A percentile compares a stretch with the other conserved stretches of the same genome.
Evolutionary conservation across 73 alveolate species (phyloP).

Genomic region (Halteria grandinella): DNA sequence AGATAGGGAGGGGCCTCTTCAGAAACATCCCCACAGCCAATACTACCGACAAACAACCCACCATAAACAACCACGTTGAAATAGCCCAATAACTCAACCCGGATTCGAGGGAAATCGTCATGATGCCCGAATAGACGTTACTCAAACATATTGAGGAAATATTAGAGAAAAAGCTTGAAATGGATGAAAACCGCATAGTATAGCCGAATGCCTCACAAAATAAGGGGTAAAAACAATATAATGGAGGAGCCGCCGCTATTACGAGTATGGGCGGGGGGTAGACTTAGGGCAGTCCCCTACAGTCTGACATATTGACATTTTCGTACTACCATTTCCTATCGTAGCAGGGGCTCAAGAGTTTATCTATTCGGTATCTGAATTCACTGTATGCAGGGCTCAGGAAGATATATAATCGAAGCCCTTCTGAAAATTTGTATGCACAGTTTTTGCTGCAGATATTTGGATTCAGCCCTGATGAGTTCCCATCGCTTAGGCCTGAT

Average conservation of each 20-base stretch:
- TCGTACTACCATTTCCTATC: slow-evolving; percentile 29
- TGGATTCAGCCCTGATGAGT: slow-evolving; percentile 37
- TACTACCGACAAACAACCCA: no score
- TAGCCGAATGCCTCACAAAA: no score
- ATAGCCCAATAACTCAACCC: neutral
- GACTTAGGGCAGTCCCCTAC: no score
- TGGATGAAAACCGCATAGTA: no score
- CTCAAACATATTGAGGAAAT: slow-evolving; percentile 21
- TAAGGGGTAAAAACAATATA: no score
- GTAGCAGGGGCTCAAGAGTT: slow-evolving; percentile 17
- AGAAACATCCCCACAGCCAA: no score
- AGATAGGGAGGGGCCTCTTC: no score
- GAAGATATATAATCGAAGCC: neutral
- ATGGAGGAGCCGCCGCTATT: no score
- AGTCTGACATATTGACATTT: slow-evolving; percentile 18
- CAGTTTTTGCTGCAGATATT: slow-evolving; percentile 35
- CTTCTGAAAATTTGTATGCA: neutral
- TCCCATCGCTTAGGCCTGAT: slow-evolving; percentile 39
- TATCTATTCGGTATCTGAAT: slow-evolving; percentile 23
- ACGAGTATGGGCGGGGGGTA: no score
- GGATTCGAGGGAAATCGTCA: slow-evolving; percentile 39
- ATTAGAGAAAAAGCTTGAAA: slow-evolving; percentile 29
- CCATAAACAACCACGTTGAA: no score
- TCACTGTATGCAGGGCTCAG: slow-evolving; percentile 25
- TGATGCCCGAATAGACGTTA: slow-evolving; percentile 41